Percentiles rank a stretch among this genome's conserved stretches.
Conservation (phyloP, 257 asterid species). For the Plectranthus barbatus region DNA sequence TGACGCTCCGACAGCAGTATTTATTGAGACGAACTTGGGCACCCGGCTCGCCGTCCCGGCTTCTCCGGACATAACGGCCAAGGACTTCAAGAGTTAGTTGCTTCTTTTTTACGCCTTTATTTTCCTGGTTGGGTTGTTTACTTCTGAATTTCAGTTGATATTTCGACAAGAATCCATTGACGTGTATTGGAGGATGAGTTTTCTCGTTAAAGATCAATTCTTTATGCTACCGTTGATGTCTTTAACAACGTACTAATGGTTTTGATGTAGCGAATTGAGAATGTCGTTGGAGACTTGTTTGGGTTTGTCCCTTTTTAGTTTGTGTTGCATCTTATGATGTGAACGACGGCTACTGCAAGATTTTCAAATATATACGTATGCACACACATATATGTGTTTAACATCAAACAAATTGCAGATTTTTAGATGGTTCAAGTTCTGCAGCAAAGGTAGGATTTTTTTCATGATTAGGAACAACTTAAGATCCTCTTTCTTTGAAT, state of each 20-base stretch:
- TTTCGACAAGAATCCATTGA: neutral
- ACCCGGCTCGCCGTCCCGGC: slow-evolving; percentile 5
- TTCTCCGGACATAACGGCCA: slow-evolving; percentile 2
- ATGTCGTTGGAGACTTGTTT: neutral
- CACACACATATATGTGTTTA: neutral
- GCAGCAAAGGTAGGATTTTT: neutral
- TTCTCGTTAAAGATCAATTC: neutral
- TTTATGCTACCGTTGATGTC: neutral
- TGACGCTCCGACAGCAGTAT: neutral
- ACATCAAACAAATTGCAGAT: neutral
- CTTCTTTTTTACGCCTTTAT: neutral
- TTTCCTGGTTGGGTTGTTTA: neutral
- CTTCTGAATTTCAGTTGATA: neutral
- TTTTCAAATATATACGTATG: neutral
- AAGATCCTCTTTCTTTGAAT: neutral
- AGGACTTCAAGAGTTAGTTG: slow-evolving; percentile 1
- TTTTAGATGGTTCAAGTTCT: neutral
- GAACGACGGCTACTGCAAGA: neutral
- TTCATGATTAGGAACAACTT: neutral
- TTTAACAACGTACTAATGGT: neutral
- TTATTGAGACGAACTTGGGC: slow-evolving; percentile 5
- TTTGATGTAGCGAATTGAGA: neutral
- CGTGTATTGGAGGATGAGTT: neutral
- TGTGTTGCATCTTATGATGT: neutral
- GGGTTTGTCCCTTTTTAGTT: neutral